These are phyloP conservation scores for Microascus cirrosus DNA, from an alignment of 2,329 filamentous ascomycete genomes.

Conservation along the genomic window DNA sequence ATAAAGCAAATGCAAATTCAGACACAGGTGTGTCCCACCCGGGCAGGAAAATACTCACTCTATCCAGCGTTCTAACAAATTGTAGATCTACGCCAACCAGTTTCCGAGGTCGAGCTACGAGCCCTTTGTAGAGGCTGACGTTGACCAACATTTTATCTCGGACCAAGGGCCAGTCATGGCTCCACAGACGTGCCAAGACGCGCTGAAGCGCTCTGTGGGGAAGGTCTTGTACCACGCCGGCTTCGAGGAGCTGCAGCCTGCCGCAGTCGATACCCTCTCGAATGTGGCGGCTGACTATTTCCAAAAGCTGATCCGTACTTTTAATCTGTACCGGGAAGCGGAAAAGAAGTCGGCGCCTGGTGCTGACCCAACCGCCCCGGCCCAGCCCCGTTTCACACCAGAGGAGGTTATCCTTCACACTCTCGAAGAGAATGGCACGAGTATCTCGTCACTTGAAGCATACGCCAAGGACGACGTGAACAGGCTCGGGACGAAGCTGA, in stretches of 20 bases:
- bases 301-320: slow-evolving; percentile 65
- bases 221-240: slow-evolving; percentile 95
- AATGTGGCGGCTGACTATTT: slow-evolving; percentile 88
- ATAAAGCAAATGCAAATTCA: slow-evolving; percentile 99
- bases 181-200: slow-evolving; percentile 67
- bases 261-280: slow-evolving; percentile 80
- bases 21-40: slow-evolving; percentile 56
- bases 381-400: slow-evolving; percentile 59
- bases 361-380: slow-evolving; percentile 23
- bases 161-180: slow-evolving; percentile 85
- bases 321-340: slow-evolving; percentile 73
- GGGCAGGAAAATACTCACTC: neutral
- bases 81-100: slow-evolving; percentile 88
- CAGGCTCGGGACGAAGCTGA: slow-evolving; percentile 66
- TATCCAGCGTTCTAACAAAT: neutral
- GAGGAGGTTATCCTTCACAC: slow-evolving; percentile 86
- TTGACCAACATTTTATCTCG: slow-evolving; percentile 79
- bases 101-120: slow-evolving; percentile 93
- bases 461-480: slow-evolving; percentile 96
- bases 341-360: slow-evolving; percentile 57
- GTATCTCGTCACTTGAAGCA: slow-evolving; percentile 67
- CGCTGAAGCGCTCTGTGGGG: slow-evolving; percentile 79
- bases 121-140: slow-evolving; percentile 77
- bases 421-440: slow-evolving; percentile 71
- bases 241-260: slow-evolving; percentile 94